phyloP scores from a whole-genome alignment of 768 basidiomycete species.

The Kondoa malvinella region DNA sequence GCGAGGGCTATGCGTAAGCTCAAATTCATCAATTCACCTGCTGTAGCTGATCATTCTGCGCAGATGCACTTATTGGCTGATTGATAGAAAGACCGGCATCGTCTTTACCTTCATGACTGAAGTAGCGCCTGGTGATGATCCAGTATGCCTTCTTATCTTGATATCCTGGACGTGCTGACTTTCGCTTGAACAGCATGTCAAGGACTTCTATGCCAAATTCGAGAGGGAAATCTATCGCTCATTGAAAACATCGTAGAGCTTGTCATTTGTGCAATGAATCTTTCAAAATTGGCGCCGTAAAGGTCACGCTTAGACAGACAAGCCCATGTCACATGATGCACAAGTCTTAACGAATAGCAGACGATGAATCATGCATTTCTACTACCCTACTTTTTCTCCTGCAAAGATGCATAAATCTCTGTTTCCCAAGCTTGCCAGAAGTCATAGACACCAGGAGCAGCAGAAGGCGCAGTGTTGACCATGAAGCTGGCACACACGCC shows the following conservation, averaged over 20 bases:
- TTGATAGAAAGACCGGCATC: neutral
- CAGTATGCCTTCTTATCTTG: neutral
- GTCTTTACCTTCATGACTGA: neutral
- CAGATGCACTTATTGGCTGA: slow-evolving; percentile 11
- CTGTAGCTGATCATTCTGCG: neutral
- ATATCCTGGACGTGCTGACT: neutral
- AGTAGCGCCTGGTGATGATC: slow-evolving; percentile 3
- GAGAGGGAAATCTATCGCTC: neutral
- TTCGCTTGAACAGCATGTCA: slow-evolving; percentile 3
- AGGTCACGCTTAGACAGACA: too few relatives aligned
- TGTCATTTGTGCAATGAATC: too few relatives aligned
- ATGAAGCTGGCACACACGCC: slow-evolving; percentile 8
- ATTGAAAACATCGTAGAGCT: neutral
- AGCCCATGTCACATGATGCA: too few relatives aligned
- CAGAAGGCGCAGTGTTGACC: slow-evolving; percentile 11
- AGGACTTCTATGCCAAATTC: slow-evolving; percentile 9
- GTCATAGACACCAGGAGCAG: neutral
- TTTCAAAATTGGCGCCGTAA: too few relatives aligned
- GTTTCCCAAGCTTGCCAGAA: neutral
- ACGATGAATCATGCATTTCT: too few relatives aligned
- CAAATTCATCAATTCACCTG: neutral
- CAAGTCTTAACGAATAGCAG: too few relatives aligned
- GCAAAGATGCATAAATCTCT: neutral
- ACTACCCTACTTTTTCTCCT: too few relatives aligned
- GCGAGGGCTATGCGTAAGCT: slow-evolving; percentile 13